Base-by-base conservation (phyloP, 805 yeast genomes). In the Metschnikowia henanensis region DNA sequence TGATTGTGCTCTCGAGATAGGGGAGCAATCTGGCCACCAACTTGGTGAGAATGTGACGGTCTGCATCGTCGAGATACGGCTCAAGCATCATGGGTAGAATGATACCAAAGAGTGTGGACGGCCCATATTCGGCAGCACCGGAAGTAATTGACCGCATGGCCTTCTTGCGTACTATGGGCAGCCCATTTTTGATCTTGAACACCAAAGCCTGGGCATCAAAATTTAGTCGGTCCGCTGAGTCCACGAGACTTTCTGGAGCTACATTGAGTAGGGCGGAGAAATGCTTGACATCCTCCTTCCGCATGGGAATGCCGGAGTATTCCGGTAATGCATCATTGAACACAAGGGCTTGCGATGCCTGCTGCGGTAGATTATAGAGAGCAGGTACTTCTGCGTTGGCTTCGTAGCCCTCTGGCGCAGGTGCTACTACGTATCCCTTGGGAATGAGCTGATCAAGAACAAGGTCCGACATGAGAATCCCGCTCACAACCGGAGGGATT, bases 21-120 rank as follows among this genome's bases (percentile, higher is more conserved):
- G 77, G 80, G 6, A 91, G 61, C 0, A 88, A 70, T 28, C 96
- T 68, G 29, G 83, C 88, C 12, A 87, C 66, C 7, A 87, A 77
- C 60, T 90, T 91, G 12, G 89, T 85, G 43, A 92, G 68, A 10
- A 89, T 61, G 65, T 88, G 95, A 15, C 96, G 75, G 61, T 92
- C 97, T 51, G 81, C 86, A 36, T 87, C 94, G 51, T 83, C 92
- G 21, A 90, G 64, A 3, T 77, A 62, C 30, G 80, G 80, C 49
- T 88, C 96, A 58, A 84, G 66, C 33, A 91, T 64, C 20, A 92
- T 63, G 0, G 97, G 96, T 13, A 91, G 66, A n/a, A 88, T 72
- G 47, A 80, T 82, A 44, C 80, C 77, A 54, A 91, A 83, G 13
- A 91, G 61, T 0, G 80, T 57, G 36, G 79, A 75, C 0, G 96